Conservation (phyloP, 495 filamentous ascomycete species). For the Penicillium bialowiezense region DNA sequence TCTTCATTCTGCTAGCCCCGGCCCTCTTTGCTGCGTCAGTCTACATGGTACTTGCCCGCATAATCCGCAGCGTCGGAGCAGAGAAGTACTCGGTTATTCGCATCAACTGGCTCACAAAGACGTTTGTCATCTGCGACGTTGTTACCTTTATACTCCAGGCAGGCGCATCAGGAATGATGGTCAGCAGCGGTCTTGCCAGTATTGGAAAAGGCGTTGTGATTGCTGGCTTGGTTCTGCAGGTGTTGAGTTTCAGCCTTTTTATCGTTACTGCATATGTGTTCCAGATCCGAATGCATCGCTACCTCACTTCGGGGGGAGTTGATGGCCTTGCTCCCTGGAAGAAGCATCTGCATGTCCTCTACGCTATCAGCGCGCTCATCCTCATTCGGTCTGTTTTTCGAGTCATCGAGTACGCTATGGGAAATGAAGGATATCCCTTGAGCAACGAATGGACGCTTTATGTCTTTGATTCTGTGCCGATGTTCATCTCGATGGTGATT, state of each 20-base stretch:
- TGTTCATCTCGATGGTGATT: constrained; percentile 48
- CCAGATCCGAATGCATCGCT: constrained; percentile 42
- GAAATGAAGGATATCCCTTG: constrained; percentile 46
- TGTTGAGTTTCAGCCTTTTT: constrained; percentile 18
- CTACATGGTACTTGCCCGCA: constrained; percentile 53
- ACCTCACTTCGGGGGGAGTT: constrained; percentile 1
- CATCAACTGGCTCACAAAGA: constrained; percentile 45
- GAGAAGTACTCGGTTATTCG: constrained; percentile 37
- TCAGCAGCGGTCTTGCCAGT: background rate
- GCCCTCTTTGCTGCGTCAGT: constrained; percentile 52
- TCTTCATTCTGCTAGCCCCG: constrained; percentile 47
- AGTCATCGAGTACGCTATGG: constrained; percentile 57
- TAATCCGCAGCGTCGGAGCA: constrained; percentile 40
- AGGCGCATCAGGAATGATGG: constrained; percentile 16
- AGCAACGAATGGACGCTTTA: constrained; percentile 55
- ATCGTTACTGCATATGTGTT: constrained; percentile 30
- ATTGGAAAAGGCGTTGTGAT: constrained; percentile 14
- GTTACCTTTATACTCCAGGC: constrained; percentile 39
- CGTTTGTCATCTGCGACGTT: constrained; percentile 33
- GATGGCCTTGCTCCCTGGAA: constrained; percentile 17
- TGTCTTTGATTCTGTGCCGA: constrained; percentile 54
- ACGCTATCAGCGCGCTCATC: constrained; percentile 38
- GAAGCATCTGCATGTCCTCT: constrained; percentile 14
- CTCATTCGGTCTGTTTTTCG: constrained; percentile 57
- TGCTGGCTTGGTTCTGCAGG: constrained; percentile 2